Conservation (phyloP, 148 eudicot genomes). For the Rhododendron vialii region DNA sequence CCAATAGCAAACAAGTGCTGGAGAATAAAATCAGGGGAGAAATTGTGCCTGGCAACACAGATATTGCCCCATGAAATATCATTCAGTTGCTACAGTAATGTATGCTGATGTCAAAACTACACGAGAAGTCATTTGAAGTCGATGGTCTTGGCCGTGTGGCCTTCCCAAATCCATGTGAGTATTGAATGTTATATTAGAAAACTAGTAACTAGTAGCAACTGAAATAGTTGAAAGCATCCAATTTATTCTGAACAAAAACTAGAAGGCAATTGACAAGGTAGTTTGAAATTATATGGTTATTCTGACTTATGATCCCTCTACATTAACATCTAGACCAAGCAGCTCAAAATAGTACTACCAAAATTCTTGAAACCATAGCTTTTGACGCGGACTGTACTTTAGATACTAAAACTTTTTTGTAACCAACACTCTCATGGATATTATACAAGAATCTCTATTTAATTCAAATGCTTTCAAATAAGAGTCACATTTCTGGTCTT, state of each 20-base stretch:
- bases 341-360: background rate
- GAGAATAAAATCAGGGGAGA: background rate
- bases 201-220: background rate
- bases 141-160: background rate
- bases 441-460: background rate
- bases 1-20: background rate
- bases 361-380: background rate
- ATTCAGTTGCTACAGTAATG: background rate
- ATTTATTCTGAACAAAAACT: background rate
- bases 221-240: background rate
- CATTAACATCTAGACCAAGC: background rate
- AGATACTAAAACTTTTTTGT: background rate
- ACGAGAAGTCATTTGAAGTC: background rate
- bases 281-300: background rate
- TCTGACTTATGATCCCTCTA: background rate
- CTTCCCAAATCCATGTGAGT: background rate
- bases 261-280: background rate
- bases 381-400: background rate
- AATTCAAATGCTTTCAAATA: background rate
- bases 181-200: background rate
- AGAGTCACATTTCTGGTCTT: background rate
- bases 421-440: background rate
- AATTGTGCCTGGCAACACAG: background rate
- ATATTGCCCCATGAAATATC: background rate
- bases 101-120: background rate